A percentile compares a stretch with the other conserved stretches of the same genome.
Evolutionary conservation across 2,329 filamentous ascomycete species (phyloP).

Genomic region (Colletotrichum phormii): DNA sequence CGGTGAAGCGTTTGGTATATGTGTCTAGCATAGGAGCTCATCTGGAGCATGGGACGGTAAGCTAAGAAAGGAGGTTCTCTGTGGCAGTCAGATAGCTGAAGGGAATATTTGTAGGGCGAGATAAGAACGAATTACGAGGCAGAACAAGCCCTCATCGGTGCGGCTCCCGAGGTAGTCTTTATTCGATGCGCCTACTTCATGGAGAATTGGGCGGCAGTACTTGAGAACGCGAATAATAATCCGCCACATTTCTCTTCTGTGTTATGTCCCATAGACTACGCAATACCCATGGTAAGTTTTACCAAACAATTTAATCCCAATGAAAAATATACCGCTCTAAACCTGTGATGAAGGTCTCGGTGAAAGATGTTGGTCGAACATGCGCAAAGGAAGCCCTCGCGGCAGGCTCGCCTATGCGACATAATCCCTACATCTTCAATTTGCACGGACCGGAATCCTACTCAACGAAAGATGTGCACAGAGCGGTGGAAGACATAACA

Average conservation of each 20-base stretch:
- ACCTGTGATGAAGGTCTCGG: constrained; percentile 41
- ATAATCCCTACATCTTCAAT: constrained; percentile 37
- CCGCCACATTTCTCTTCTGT: constrained; percentile 42
- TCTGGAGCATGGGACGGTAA: constrained; percentile 45
- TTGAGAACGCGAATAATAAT: constrained; percentile 38
- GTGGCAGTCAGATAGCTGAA: neutral
- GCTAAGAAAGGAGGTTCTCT: neutral
- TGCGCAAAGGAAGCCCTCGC: constrained; percentile 42
- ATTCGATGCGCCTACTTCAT: constrained; percentile 39
- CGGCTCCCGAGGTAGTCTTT: constrained; percentile 40
- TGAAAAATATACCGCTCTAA: neutral
- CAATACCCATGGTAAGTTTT: constrained; percentile 46
- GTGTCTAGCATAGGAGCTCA: constrained; percentile 45
- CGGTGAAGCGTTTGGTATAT: constrained; percentile 18
- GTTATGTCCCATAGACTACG: constrained; percentile 43
- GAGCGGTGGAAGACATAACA: constrained; percentile 42
- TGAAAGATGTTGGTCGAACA: constrained; percentile 43
- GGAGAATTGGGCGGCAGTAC: constrained; percentile 37
- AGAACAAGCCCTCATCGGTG: constrained; percentile 38
- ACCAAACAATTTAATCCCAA: neutral
- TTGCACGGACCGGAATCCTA: constrained; percentile 46
- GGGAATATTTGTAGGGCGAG: constrained; percentile 40
- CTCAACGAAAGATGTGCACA: constrained; percentile 44
- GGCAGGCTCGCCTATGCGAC: constrained; percentile 10
- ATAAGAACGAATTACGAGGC: constrained; percentile 41